Evolutionary conservation across 805 yeast species (phyloP).

Genomic region (Metschnikowia drakensbergensis): DNA sequence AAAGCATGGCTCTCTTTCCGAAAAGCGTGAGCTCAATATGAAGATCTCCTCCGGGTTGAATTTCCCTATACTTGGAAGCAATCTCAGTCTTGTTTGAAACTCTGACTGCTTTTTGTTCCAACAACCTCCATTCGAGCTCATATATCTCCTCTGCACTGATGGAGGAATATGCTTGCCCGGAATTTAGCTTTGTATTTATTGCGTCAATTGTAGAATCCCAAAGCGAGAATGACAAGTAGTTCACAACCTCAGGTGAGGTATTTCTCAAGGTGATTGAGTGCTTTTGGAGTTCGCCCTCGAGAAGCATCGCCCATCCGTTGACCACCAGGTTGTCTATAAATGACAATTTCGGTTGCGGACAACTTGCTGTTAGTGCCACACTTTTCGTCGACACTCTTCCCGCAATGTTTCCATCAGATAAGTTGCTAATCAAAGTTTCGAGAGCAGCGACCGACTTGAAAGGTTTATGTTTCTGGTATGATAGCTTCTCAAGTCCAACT

Average conservation of each 20-base stretch:
- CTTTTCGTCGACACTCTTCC: conserved; percentile 18
- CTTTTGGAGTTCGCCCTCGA: conserved; percentile 67
- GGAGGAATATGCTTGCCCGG: conserved; percentile 9
- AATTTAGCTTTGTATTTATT: conserved; percentile 50
- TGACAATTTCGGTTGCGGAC: conserved; percentile 59
- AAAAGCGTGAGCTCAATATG: conserved; percentile 52
- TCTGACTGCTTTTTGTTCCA: conserved; percentile 54
- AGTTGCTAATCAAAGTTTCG: conserved; percentile 20
- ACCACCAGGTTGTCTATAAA: conserved; percentile 49
- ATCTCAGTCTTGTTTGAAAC: conserved; percentile 47
- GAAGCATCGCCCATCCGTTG: conserved; percentile 66
- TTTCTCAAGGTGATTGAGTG: conserved; percentile 56
- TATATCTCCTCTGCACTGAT: conserved; percentile 58
- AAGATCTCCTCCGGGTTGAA: conserved; percentile 40
- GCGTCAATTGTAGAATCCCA: conserved; percentile 73
- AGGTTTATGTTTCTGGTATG: background rate
- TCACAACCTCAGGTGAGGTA: conserved; percentile 52
- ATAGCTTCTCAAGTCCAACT: conserved; percentile 10
- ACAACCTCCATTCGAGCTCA: conserved; percentile 68
- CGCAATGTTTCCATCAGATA: conserved; percentile 23
- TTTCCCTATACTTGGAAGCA: conserved; percentile 31
- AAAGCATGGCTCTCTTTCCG: conserved; percentile 72
- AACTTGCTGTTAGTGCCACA: conserved; percentile 31
- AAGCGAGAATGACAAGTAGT: conserved; percentile 56
- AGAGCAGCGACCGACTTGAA: background rate